Evolutionary conservation across 139 green algal species (phyloP).

Genomic region (Tetradesmus lagerheimii): DNA sequence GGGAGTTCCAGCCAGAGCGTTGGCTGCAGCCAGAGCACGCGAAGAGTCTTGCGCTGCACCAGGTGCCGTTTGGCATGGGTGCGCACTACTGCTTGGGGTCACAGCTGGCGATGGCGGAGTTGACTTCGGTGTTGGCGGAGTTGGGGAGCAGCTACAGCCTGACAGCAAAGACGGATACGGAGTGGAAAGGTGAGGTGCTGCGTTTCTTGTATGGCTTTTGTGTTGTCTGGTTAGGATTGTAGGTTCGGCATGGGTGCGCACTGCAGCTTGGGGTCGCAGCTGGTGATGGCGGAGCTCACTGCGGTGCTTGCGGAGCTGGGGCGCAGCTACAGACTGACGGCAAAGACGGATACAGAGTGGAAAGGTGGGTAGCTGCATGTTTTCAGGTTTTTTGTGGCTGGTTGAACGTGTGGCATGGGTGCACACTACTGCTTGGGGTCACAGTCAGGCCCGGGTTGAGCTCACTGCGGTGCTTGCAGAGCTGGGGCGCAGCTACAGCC

Average conservation of each 20-base stretch:
- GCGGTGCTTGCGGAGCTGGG: too few relatives aligned
- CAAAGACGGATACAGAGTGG: background rate
- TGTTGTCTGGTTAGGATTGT: background rate
- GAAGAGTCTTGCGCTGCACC: slow-evolving; percentile 3
- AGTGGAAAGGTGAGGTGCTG: background rate
- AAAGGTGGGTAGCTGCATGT: too few relatives aligned
- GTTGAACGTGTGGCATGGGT: slow-evolving; percentile 35
- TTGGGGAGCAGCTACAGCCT: slow-evolving; percentile 1
- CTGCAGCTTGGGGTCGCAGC: too few relatives aligned
- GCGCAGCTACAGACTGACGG: too few relatives aligned
- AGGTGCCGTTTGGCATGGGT: slow-evolving; percentile 33
- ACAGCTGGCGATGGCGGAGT: slow-evolving; percentile 15
- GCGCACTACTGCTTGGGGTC: slow-evolving; percentile 35
- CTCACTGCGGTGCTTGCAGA: too few relatives aligned
- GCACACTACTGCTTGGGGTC: slow-evolving; percentile 35
- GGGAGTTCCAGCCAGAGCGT: slow-evolving; percentile 23
- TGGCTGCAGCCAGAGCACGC: slow-evolving; percentile 29
- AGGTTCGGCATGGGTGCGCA: too few relatives aligned
- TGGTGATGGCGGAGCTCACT: too few relatives aligned
- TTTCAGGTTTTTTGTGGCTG: too few relatives aligned
- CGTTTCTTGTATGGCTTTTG: background rate
- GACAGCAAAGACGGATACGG: background rate
- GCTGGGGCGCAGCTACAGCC: background rate
- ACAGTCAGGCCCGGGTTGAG: too few relatives aligned
- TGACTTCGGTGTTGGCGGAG: slow-evolving; percentile 25